Conservation (phyloP, 176 grass and related monocot species). For the Avena sativa region DNA sequence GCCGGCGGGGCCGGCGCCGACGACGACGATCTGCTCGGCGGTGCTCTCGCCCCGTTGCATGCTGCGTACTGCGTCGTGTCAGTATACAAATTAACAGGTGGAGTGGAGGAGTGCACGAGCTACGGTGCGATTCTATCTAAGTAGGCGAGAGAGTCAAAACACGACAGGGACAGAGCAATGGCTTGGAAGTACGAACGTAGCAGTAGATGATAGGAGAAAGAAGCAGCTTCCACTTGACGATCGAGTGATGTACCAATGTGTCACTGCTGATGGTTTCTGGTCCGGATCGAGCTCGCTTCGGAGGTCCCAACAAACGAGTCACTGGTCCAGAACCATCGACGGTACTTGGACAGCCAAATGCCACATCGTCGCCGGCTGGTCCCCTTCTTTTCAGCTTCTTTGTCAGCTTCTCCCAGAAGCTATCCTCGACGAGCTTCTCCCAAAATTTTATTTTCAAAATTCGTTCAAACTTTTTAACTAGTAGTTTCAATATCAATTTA, state of each 20-base stretch:
- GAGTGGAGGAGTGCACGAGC: background rate
- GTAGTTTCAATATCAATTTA: too few species aligned
- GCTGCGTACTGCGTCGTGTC: background rate
- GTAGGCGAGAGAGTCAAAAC: background rate
- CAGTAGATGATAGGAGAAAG: background rate
- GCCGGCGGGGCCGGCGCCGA: constrained; percentile 66
- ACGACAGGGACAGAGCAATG: background rate
- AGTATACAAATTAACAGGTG: background rate
- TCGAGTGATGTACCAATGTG: background rate
- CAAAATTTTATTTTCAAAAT: too few species aligned
- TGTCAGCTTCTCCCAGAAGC: too few species aligned
- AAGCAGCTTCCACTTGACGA: background rate
- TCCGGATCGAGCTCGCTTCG: background rate
- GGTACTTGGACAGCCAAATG: too few species aligned
- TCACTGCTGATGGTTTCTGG: background rate
- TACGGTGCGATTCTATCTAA: background rate
- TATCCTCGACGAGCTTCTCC: too few species aligned
- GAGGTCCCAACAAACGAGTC: background rate
- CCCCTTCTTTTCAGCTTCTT: too few species aligned
- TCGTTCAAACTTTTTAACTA: too few species aligned
- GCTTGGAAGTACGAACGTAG: background rate
- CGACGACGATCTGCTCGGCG: constrained; percentile 59
- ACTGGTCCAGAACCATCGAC: background rate
- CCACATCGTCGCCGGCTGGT: too few species aligned
- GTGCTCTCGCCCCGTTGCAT: constrained; percentile 33